These are phyloP conservation scores for Aspergillus uvarum DNA, from an alignment of 2,329 filamentous ascomycete species.

Conservation along the genomic window DNA sequence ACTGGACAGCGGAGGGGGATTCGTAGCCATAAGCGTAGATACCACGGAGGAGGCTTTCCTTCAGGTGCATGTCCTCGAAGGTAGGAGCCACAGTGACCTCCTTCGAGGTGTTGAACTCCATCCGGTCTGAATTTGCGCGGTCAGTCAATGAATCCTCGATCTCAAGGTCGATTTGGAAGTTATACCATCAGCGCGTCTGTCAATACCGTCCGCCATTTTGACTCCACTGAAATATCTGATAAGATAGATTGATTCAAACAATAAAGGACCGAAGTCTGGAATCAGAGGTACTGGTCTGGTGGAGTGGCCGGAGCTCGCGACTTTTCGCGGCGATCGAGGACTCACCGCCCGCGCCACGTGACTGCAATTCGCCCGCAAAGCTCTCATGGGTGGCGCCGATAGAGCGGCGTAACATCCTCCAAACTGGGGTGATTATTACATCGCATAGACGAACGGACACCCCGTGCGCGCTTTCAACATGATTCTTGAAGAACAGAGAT, in stretches of 20 bases:
- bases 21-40: constrained; percentile 99
- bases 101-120: constrained; percentile 98
- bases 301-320: constrained; percentile 16
- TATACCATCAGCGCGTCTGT: constrained; percentile 77
- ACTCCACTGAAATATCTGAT: constrained; percentile 9
- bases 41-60: constrained; percentile 93
- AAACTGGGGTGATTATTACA: background rate
- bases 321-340: constrained; percentile 24
- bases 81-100: constrained; percentile 92
- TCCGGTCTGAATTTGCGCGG: constrained; percentile 62
- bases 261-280: background rate
- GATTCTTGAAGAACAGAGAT: constrained; percentile 90
- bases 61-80: constrained; percentile 94
- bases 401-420: constrained; percentile 2
- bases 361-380: constrained; percentile 24
- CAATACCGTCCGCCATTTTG: constrained; percentile 88
- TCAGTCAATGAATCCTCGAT: constrained; percentile 25
- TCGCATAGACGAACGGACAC: background rate
- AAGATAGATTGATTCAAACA: background rate
- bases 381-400: constrained; percentile 18
- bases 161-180: background rate
- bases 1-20: constrained; percentile 95
- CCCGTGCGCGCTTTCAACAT: constrained; percentile 45
- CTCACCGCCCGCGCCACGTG: constrained; percentile 27
- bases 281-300: constrained; percentile 4